Conservation (phyloP, 2,329 filamentous ascomycete species). For the Aspergillus pseudonomiae region DNA sequence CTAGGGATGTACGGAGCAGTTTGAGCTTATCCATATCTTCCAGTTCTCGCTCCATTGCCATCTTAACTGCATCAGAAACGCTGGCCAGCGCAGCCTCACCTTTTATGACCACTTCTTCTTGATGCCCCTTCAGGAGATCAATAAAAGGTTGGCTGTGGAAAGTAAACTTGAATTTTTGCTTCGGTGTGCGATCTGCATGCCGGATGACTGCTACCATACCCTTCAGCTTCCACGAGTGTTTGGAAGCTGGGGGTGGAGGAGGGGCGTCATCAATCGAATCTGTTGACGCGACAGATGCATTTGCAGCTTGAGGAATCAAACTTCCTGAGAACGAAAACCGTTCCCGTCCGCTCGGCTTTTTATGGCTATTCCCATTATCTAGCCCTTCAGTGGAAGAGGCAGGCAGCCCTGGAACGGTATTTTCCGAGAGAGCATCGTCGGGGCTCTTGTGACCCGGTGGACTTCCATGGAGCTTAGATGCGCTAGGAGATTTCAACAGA, state of each 20-base stretch:
- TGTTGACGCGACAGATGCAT: conserved; percentile 30
- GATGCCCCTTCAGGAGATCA: conserved; percentile 88
- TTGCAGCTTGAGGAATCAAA: conserved; percentile 28
- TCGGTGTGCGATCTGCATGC: conserved; percentile 94
- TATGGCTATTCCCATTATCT: conserved; percentile 25
- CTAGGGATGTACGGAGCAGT: conserved; percentile 79
- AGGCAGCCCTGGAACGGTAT: conserved; percentile 32
- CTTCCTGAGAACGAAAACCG: conserved; percentile 22
- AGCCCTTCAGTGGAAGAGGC: conserved; percentile 38
- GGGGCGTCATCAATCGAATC: conserved; percentile 34
- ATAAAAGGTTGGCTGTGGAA: conserved; percentile 98
- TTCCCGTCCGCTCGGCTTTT: conserved; percentile 22
- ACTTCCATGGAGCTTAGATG: conserved; percentile 59
- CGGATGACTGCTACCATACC: conserved; percentile 95
- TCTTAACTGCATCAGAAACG: conserved; percentile 83
- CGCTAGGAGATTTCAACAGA: conserved; percentile 67
- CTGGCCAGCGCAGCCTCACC: conserved; percentile 86
- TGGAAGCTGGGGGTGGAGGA: conserved; percentile 68
- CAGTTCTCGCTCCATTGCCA: conserved; percentile 74
- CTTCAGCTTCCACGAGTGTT: conserved; percentile 97
- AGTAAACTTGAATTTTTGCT: conserved; percentile 99
- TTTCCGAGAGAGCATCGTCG: conserved; percentile 51
- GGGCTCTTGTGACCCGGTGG: conserved; percentile 46
- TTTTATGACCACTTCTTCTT: conserved; percentile 93
- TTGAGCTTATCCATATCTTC: conserved; percentile 89